phyloP scores from a whole-genome alignment of 2,329 filamentous ascomycete species.

The Teratosphaeria pseudoeucalypti region DNA sequence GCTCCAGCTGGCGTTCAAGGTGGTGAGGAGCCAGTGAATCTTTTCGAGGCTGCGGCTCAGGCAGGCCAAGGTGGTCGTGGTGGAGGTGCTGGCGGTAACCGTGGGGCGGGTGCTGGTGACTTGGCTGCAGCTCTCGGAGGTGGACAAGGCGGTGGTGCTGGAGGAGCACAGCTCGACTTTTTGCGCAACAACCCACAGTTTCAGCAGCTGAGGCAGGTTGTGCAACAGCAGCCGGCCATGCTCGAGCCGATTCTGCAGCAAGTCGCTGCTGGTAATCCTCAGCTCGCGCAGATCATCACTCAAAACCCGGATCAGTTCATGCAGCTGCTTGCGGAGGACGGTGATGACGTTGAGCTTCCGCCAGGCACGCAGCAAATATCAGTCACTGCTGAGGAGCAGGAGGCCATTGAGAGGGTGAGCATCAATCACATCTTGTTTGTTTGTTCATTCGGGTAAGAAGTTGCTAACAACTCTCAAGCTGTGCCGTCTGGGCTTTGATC shows the following conservation, averaged over 20 bases:
- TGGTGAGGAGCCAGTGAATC: slow-evolving; percentile 61
- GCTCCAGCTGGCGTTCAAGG: slow-evolving; percentile 26
- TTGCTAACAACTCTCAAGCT: slow-evolving; percentile 44
- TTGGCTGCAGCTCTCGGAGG: slow-evolving; percentile 27
- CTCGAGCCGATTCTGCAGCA: slow-evolving; percentile 96
- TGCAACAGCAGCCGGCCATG: slow-evolving; percentile 97
- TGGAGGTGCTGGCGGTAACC: slow-evolving; percentile 32
- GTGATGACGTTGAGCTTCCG: slow-evolving; percentile 73
- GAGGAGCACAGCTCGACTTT: slow-evolving; percentile 69
- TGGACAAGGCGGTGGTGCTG: slow-evolving; percentile 37
- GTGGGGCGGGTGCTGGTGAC: slow-evolving; percentile 29
- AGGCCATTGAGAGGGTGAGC: slow-evolving; percentile 87
- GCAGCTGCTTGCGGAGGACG: slow-evolving; percentile 77
- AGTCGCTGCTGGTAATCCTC: slow-evolving; percentile 87
- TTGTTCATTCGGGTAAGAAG: slow-evolving; percentile 2
- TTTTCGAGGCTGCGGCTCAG: slow-evolving; percentile 87
- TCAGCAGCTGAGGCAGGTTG: slow-evolving; percentile 91
- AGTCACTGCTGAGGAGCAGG: slow-evolving; percentile 91
- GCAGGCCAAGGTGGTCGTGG: slow-evolving; percentile 22
- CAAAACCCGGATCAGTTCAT: slow-evolving; percentile 90
- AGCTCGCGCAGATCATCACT: slow-evolving; percentile 84
- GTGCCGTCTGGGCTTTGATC: slow-evolving; percentile 84
- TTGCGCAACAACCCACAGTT: slow-evolving; percentile 93
- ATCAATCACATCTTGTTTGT: not conserved
- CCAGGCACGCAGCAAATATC: slow-evolving; percentile 81